Percentiles rank a stretch among this genome's conserved stretches.
Conservation (phyloP, 768 basidiomycete genomes). For the Leccinum imitatum region DNA sequence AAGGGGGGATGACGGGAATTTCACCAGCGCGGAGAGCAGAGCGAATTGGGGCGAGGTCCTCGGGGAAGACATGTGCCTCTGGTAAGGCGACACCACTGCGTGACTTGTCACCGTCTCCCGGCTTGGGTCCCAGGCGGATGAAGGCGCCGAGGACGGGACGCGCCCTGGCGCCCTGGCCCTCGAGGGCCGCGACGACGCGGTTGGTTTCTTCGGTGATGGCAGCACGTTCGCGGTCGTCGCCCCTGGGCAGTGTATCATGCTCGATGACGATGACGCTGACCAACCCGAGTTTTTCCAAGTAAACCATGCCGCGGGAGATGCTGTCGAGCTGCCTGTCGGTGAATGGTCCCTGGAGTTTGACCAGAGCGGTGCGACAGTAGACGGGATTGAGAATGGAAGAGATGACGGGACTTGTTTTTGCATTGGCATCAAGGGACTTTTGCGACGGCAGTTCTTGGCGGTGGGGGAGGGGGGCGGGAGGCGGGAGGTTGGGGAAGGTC, state of each 20-base stretch:
- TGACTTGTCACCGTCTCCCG: slow-evolving; percentile 38
- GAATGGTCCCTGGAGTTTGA: slow-evolving; percentile 97
- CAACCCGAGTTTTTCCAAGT: slow-evolving; percentile 93
- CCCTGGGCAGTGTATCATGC: slow-evolving; percentile 69
- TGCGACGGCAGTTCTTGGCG: slow-evolving; percentile 10
- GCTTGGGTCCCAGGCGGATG: slow-evolving; percentile 79
- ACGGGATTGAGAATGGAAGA: slow-evolving; percentile 84
- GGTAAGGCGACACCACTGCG: slow-evolving; percentile 44
- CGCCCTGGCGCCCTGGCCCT: slow-evolving; percentile 81
- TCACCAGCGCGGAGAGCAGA: slow-evolving; percentile 91
- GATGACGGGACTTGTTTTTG: slow-evolving; percentile 52
- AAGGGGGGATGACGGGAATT: slow-evolving; percentile 92
- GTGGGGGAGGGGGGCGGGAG: slow-evolving; percentile 20
- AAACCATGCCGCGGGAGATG: slow-evolving; percentile 89
- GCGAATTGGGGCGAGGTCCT: slow-evolving; percentile 80
- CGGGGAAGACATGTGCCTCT: slow-evolving; percentile 77
- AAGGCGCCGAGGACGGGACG: slow-evolving; percentile 87
- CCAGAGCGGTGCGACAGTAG: slow-evolving; percentile 83
- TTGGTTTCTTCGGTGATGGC: slow-evolving; percentile 77
- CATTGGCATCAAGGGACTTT: slow-evolving; percentile 33
- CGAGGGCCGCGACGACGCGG: slow-evolving; percentile 78
- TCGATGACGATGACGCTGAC: slow-evolving; percentile 96
- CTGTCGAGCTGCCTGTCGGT: slow-evolving; percentile 91
- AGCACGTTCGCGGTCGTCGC: slow-evolving; percentile 67
- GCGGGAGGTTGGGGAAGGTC: slow-evolving; percentile 26